Conservation (phyloP, 2,329 filamentous ascomycete genomes). For the Didymella exigua region DNA sequence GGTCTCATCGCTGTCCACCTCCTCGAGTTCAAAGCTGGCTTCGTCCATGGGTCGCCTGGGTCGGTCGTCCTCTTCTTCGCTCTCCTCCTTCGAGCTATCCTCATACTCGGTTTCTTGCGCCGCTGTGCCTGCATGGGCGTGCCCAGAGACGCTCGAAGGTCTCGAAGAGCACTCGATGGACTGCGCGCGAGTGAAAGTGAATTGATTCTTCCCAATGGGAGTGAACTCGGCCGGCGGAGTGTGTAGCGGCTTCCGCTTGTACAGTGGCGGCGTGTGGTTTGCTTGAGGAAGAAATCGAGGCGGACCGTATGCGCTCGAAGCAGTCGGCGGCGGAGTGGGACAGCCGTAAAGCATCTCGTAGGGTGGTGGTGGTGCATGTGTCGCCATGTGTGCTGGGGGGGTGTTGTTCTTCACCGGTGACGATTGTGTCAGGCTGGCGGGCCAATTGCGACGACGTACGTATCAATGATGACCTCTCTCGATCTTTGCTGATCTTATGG, state of each 20-base stretch:
- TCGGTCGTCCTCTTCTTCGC: slow-evolving; percentile 31
- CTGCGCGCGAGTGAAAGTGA: slow-evolving; percentile 46
- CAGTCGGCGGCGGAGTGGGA: slow-evolving; percentile 47
- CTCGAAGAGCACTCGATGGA: slow-evolving; percentile 44
- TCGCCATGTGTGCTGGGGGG: slow-evolving; percentile 39
- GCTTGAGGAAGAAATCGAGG: slow-evolving; percentile 37
- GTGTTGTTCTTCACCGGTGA: slow-evolving; percentile 34
- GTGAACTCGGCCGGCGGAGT: slow-evolving; percentile 48
- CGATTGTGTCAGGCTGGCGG: slow-evolving; percentile 37
- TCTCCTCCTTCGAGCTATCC: slow-evolving; percentile 34
- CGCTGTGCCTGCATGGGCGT: slow-evolving; percentile 35
- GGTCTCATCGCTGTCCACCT: slow-evolving; percentile 47
- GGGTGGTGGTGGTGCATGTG: slow-evolving; percentile 36
- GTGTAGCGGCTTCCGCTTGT: slow-evolving; percentile 42
- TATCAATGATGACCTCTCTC: slow-evolving; percentile 32
- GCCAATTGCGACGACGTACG: slow-evolving; percentile 40
- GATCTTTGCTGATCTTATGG: slow-evolving; percentile 35
- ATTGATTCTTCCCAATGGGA: slow-evolving; percentile 44
- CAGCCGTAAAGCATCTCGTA: slow-evolving; percentile 38
- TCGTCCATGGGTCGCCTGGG: slow-evolving; percentile 35
- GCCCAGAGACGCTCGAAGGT: slow-evolving; percentile 47
- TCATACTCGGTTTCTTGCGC: slow-evolving; percentile 42
- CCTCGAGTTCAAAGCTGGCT: slow-evolving; percentile 51
- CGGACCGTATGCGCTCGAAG: slow-evolving; percentile 37
- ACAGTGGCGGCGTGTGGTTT: slow-evolving; percentile 41